Evolutionary conservation across 2,329 filamentous ascomycete genomes (phyloP), one percentile per base, ranked within the genome.

Genomic region (Alternaria alternata): DNA sequence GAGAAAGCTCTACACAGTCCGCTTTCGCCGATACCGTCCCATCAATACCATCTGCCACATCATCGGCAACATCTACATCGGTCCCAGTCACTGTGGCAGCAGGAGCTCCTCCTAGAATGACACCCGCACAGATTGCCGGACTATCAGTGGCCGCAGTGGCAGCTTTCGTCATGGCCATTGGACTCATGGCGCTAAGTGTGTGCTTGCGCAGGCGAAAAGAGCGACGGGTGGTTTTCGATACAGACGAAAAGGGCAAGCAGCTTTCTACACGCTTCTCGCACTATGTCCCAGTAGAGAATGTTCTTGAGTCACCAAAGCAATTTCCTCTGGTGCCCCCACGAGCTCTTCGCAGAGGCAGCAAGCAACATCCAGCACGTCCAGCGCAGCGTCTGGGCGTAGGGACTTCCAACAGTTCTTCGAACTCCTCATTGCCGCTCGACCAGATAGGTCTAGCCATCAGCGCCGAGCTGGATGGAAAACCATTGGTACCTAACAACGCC

Each of bases 361-460:
- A 55, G 30, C 53, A 34, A 14, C 39, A 28, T 54, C 41, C 44
- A 36, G 46, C 41, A 14, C 59, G 46, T 7, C 67, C 46, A 54
- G 57, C 63, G 1, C 64, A 75, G 42, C 67, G 71, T 7, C 68
- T 67, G 34, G 67, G 62, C 24, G 68, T 68, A 43, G 66, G 65
- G 7, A 67, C 64, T 7, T 65, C 65, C 5, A 66, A 62, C 30
- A 71, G 63, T 54, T 67, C 67, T 9, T 67, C 68, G 3, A 61
- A 63, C 36, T 61, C 71, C 30, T 64, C 70, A 24, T 61, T 73
- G 32, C 74, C 66, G 34, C 64, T 73, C 34, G 69, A 72, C n/a
- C 72, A 76, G 49, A 79, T 79, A 51, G 77, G 77, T 3, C 57
- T 79, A 54, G 77, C 77, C 18, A 75, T 79, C 49, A 79, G 74